Percentiles rank a stretch among this genome's conserved stretches.
These are phyloP conservation scores for Dryadomyces quercivorus DNA, from an alignment of 2,329 filamentous ascomycete genomes.

Conservation along the genomic window DNA sequence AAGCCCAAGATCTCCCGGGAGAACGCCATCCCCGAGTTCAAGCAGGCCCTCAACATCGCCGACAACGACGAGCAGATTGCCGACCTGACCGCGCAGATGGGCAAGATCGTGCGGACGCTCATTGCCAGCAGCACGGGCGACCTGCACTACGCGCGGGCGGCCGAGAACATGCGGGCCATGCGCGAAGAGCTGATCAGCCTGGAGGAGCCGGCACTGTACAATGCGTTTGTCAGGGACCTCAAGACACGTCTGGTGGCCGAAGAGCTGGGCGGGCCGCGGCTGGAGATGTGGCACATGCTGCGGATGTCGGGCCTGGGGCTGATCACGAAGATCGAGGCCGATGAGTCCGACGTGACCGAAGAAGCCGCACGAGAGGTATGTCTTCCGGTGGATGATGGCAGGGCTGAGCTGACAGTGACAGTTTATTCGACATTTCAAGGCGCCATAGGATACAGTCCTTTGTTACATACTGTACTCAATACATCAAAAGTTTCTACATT, in stretches of 20 bases:
- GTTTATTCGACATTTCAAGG: neutral
- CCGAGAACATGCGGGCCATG: slow-evolving; percentile 68
- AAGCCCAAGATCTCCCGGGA: slow-evolving; percentile 33
- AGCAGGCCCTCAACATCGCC: slow-evolving; percentile 55
- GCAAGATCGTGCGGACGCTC: slow-evolving; percentile 52
- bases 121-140: slow-evolving; percentile 66
- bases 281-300: slow-evolving; percentile 72
- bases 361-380: slow-evolving; percentile 56
- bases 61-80: slow-evolving; percentile 50
- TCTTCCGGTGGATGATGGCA: too few species aligned
- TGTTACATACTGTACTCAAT: too few species aligned
- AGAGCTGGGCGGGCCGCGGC: slow-evolving; percentile 62
- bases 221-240: slow-evolving; percentile 56
- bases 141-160: slow-evolving; percentile 57
- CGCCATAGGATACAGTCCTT: too few species aligned
- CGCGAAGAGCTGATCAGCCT: slow-evolving; percentile 62
- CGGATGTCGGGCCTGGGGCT: slow-evolving; percentile 57
- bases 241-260: slow-evolving; percentile 61
- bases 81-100: slow-evolving; percentile 64
- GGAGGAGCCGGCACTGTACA: slow-evolving; percentile 68
- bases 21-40: slow-evolving; percentile 86
- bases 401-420: neutral
- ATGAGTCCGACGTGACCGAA: slow-evolving; percentile 52
- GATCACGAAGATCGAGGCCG: slow-evolving; percentile 51
- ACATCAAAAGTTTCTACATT: too few species aligned